Base-by-base conservation (phyloP, 768 basidiomycete species). In the Macrolepiota albuminosa region DNA sequence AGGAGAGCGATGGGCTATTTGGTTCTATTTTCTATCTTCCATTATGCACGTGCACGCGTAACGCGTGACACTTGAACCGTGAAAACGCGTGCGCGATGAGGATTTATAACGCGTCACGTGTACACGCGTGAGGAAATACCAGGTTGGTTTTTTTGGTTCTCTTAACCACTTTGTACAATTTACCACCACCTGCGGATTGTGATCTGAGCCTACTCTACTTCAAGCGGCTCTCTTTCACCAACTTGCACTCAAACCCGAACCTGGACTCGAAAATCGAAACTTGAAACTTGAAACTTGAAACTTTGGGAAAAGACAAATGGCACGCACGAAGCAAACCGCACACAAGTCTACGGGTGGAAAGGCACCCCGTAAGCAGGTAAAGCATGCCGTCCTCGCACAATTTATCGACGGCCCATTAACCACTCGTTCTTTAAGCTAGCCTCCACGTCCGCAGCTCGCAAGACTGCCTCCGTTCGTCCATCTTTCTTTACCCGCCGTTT, bases 301-400 rank as follows among this genome's bases (percentile, higher is more conserved):
- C 39, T 21, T 9, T n/a, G 10, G 14, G 8, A 43, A 21, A 21
- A 2, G 40, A 42, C 42, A 43, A 60, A 64, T 64, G 64, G 64
- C 64, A 31, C 64, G 64, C 33, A 64, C 64, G 4, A 64, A 64
- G 43, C 64, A 64, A 62, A 64, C 64, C 10, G 64, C 64, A 11
- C 64, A 61, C 56, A 64, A 64, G 54, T 64, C 64, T 3, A 64
- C 64, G 6, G 64, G 64, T 60, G 64, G 64, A 6, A 64, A 64
- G 18, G 64, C 64, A n/a, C 64, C 64, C 29, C 64, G 64, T 50
- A 64, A 64, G 36, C 64, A 64, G 61, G 64, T 64, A 29, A 29
- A 29, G 29, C 29, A 29, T 4, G 29, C 29, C 29, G 2, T 29
- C 2, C 29, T 29, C 29, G 29, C 29, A 4, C 29, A 29, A 29